Percentiles rank a stretch among this genome's conserved stretches.
These are phyloP conservation scores for Sarocladium kiliense DNA, from an alignment of 2,329 filamentous ascomycete genomes.

Conservation along the genomic window DNA sequence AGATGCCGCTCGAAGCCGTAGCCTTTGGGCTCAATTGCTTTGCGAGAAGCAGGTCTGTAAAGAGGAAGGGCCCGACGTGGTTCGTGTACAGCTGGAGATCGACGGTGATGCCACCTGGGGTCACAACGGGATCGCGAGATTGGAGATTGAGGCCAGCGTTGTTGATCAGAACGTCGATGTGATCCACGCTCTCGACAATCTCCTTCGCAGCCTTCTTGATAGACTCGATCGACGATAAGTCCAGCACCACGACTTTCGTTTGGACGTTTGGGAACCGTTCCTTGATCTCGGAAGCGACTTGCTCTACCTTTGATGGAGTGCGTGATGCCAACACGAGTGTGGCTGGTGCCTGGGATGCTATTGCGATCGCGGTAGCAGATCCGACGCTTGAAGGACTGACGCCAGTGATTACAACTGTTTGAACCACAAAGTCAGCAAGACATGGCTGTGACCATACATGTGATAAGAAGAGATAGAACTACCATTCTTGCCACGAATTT, in stretches of 20 bases:
- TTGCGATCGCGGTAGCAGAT: background rate
- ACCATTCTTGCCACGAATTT: slow-evolving; percentile 7
- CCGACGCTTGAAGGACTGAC: slow-evolving; percentile 4
- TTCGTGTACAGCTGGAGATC: slow-evolving; percentile 45
- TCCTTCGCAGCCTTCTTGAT: background rate
- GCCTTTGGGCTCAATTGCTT: slow-evolving; percentile 19
- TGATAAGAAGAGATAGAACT: background rate
- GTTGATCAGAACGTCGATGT: slow-evolving; percentile 11
- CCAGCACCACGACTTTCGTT: slow-evolving; percentile 1
- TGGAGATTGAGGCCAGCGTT: slow-evolving; percentile 7
- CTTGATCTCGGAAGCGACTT: slow-evolving; percentile 1
- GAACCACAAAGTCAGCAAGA: too few species aligned
- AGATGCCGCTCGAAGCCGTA: background rate
- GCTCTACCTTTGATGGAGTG: background rate
- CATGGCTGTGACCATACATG: too few species aligned
- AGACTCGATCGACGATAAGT: background rate
- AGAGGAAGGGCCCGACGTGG: slow-evolving; percentile 33
- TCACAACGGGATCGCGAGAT: background rate
- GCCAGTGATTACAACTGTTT: background rate
- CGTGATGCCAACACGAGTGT: background rate
- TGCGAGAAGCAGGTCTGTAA: slow-evolving; percentile 31
- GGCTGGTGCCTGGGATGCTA: slow-evolving; percentile 1
- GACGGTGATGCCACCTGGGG: background rate
- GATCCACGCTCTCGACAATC: background rate
- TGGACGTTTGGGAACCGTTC: background rate